Evolutionary conservation across 306 rosid genomes (phyloP).

Genomic region (Acacia confusa): DNA sequence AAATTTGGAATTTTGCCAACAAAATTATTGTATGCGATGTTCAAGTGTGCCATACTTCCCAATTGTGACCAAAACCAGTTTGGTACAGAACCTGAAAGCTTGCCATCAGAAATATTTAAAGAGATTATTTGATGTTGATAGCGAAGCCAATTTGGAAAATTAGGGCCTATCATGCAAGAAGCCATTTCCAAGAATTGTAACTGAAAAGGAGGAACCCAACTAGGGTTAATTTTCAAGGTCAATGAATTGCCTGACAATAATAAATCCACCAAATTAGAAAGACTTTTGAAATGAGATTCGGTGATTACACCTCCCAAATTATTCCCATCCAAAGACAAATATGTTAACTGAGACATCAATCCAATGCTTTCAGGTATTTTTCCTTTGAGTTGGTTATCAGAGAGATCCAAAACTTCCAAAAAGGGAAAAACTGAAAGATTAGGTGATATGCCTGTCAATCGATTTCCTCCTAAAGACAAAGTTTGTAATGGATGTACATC

Average conservation of each 20-base stretch:
- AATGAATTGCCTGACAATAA: background rate
- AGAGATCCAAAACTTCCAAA: background rate
- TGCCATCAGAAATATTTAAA: background rate
- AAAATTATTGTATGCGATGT: slow-evolving; percentile 28
- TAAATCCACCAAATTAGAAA: rapidly evolving
- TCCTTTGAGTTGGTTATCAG: background rate
- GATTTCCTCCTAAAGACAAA: background rate
- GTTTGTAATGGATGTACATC: background rate
- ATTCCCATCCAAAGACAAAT: background rate
- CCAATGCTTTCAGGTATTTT: slow-evolving; percentile 7
- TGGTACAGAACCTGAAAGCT: slow-evolving; percentile 8
- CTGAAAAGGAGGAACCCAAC: slow-evolving; percentile 25
- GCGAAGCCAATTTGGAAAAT: slow-evolving; percentile 17
- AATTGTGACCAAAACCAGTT: slow-evolving; percentile 10
- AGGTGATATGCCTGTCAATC: background rate
- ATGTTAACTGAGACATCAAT: background rate
- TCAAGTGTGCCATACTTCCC: rapidly evolving
- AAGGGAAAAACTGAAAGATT: background rate
- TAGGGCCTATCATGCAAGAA: slow-evolving; percentile 26
- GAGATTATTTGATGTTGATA: rapidly evolving
- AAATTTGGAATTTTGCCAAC: slow-evolving; percentile 14
- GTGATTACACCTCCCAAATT: slow-evolving; percentile 5
- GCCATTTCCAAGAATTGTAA: rapidly evolving
- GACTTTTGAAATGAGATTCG: slow-evolving; percentile 9
- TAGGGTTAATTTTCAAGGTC: background rate